phyloP scores from a whole-genome alignment of 345 rosid genomes.

The Conringia planisiliqua region DNA sequence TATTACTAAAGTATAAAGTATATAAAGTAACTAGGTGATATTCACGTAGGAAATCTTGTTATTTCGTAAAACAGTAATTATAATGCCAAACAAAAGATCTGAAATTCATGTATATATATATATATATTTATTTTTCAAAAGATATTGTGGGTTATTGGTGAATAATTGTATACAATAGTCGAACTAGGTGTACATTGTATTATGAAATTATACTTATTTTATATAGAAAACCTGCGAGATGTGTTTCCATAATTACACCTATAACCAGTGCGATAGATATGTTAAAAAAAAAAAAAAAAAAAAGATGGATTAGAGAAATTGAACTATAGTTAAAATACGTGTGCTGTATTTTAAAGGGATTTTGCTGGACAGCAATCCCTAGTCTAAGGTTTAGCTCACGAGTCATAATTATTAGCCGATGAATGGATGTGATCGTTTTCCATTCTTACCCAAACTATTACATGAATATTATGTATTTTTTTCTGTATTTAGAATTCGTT shows the following conservation, averaged over 20 bases:
- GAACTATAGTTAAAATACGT: background rate
- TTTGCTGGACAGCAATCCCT: constrained; percentile 26
- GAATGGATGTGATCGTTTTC: constrained; percentile 25
- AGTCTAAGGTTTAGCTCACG: constrained; percentile 37
- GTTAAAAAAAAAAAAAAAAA: background rate
- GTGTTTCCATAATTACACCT: background rate
- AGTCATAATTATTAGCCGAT: constrained; percentile 33
- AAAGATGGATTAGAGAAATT: background rate
- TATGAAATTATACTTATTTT: background rate
- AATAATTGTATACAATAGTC: background rate
- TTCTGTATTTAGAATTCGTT: background rate
- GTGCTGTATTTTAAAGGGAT: constrained; percentile 1
- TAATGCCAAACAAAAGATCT: background rate
- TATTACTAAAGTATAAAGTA: background rate
- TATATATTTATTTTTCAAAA: background rate
- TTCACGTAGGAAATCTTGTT: background rate
- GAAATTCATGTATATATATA: too few relatives aligned
- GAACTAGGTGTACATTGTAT: background rate
- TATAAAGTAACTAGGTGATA: background rate
- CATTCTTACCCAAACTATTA: constrained; percentile 6
- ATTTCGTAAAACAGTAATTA: background rate
- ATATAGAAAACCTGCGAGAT: background rate
- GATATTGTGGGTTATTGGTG: background rate
- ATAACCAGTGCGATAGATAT: background rate
- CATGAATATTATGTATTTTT: background rate